Evolutionary conservation across 495 filamentous ascomycete genomes (phyloP), one percentile per base, ranked within the genome.

Genomic region (Glutinoglossum americanum): DNA sequence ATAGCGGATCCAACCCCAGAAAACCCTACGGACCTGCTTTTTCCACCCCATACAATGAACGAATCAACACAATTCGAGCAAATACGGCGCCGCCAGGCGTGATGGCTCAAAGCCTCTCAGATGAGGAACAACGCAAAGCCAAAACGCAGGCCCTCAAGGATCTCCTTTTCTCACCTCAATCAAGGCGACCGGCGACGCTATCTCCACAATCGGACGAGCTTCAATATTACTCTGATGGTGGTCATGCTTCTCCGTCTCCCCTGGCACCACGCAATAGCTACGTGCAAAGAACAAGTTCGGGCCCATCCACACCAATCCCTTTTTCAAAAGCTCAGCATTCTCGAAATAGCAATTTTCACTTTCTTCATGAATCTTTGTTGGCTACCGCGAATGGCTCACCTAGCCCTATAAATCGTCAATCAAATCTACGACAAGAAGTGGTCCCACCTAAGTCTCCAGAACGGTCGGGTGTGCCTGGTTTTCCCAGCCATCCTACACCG

Each of bases 31-130:
- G 78, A 1, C 79, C 81, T 32, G 74, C 81, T 3, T 84, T 85
- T 65, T 81, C 81, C 0, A 78, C 78, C 0, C 80, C 82, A 0
- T 86, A 80, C 57, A 72, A 77, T 23, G 78, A 84, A 56, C 76
- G 80, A 32, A 80, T 84, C 67, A 74, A 77, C 58, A 79, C 76
- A 17, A 70, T 80, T 53, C 69, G 71, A 21, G 64, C 70, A 41
- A 57, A 60, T 15, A 37, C 51, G 19, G 48, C 33, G 11, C 51
- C 57, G 0, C 44, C 48, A 25, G 33, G 37, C 56, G 27, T 58
- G 7, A 30, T 32, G 15, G 5, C 49, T 53, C 49, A 53, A 21
- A 15, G 32, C 25, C 26, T 28, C 33, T 56, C 54, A 39, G 57
- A 59, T 11, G 57, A 59, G 26, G 48, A 59, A 26, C 19, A 44